Evolutionary conservation across 2,329 filamentous ascomycete species (phyloP), one percentile per base, ranked within the genome.

Genomic region (Aureobasidium pullulans): DNA sequence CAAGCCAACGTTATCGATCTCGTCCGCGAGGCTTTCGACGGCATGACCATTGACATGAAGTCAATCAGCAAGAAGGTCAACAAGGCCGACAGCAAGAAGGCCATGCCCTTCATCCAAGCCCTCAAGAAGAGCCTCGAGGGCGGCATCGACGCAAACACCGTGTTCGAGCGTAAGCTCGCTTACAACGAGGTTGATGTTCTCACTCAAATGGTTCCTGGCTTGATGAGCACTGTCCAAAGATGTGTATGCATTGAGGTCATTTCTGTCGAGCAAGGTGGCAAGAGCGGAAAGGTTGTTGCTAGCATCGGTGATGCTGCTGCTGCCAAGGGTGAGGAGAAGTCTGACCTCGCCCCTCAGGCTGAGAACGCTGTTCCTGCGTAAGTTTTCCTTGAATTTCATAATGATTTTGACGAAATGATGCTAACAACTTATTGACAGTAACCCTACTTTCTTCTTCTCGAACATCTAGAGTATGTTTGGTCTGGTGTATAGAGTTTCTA

Each of bases 31-130:
- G 77, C 84, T 62, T 90, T 90, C 75, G 81, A 89, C 62, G 73
- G 81, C 16, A 66, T 81, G 49, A 83, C 76, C 64, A 78, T 88
- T 64, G 86, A 96, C 69, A 89, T 95, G 72, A 96, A 95, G 78
- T 84, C 84, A 60, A 78, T 96, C 48, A 89, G 85, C 68, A 85
- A 84, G 65, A 83, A 85, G 69, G 86, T 96, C 60, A 85, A 84
- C 66, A 96, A 96, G 79, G 80, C 90, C 69, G 89, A 95, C 76
- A 90, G 91, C 82, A 99, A 97, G 84, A 94, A 95, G 77, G 93
- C 91, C 2, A 97, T 97, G 93, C 94, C 94, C 0, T 97, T 96
- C 70, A 86, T 96, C 52, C 92, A 97, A 76, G 76, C 73, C 6
- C 78, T 97, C 62, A 96, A 96, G 86, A 89, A 84, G 73, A 84